A percentile compares a stretch with the other conserved stretches of the same genome.
These are phyloP conservation scores for Leccinum aurantiacum DNA, from an alignment of 768 basidiomycete genomes.

Conservation along the genomic window DNA sequence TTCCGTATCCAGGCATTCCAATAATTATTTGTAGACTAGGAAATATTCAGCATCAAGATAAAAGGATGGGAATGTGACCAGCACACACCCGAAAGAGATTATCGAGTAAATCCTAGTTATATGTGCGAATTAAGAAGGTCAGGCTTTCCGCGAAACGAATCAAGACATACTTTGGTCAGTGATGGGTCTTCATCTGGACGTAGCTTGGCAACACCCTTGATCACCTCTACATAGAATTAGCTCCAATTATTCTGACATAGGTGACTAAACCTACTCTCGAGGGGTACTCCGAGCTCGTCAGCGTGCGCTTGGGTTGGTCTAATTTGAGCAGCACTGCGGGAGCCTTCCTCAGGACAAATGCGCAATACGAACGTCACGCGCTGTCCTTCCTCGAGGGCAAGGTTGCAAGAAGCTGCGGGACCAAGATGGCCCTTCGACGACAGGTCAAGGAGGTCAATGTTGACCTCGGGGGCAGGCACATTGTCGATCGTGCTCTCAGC, in stretches of 20 bases:
- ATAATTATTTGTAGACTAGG: conserved; percentile 69
- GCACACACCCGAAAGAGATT: conserved; percentile 51
- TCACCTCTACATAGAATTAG: conserved; percentile 36
- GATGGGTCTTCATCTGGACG: conserved; percentile 66
- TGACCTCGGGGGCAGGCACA: conserved; percentile 50
- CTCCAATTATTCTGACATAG: neutral
- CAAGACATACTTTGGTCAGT: conserved; percentile 53
- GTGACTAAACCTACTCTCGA: conserved; percentile 37
- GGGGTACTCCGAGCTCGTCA: conserved; percentile 44
- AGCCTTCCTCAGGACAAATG: conserved; percentile 51
- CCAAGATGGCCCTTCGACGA: conserved; percentile 76
- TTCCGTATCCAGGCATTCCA: conserved; percentile 91
- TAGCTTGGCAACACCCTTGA: conserved; percentile 45
- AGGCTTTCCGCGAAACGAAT: neutral
- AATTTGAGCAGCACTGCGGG: conserved; percentile 4
- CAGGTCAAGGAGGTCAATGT: conserved; percentile 63
- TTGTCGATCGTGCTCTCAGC: conserved; percentile 55
- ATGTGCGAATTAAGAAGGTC: neutral
- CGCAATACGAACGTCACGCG: conserved; percentile 86
- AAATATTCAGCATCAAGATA: neutral
- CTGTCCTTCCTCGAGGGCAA: conserved; percentile 81
- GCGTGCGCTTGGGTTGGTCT: conserved; percentile 41
- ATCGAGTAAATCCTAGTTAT: conserved; percentile 53
- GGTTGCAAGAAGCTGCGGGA: conserved; percentile 52
- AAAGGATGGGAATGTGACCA: neutral